Evolutionary conservation across 805 yeast genomes (phyloP).

Genomic region (Metschnikowia lochheadii): DNA sequence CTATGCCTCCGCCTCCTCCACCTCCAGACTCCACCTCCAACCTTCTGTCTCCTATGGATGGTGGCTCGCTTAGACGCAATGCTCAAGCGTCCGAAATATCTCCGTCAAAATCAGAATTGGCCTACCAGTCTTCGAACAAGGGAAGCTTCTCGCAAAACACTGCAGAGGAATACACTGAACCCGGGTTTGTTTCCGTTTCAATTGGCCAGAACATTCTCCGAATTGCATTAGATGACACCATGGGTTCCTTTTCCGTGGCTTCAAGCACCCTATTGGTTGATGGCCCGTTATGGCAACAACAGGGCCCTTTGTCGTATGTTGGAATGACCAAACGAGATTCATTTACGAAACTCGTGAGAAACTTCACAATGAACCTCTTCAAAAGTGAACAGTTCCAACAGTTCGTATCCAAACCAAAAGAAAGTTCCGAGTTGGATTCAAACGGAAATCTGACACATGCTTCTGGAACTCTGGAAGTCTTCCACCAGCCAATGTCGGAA

Average conservation of each 20-base stretch:
- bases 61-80: background rate
- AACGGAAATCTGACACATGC: background rate
- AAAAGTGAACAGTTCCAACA: constrained; percentile 32
- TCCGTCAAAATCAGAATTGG: constrained; percentile 1
- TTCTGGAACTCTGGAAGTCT: background rate
- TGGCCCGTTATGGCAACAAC: constrained; percentile 37
- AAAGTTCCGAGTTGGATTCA: background rate
- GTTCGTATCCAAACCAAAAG: constrained; percentile 21
- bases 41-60: background rate
- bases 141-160: background rate
- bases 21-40: constrained; percentile 1
- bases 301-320: constrained; percentile 37
- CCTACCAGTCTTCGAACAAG: constrained; percentile 3
- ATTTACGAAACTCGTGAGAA: constrained; percentile 34
- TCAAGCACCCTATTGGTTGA: constrained; percentile 33
- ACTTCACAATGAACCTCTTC: constrained; percentile 31
- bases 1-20: constrained; percentile 4
- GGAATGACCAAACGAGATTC: constrained; percentile 41
- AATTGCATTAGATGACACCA: constrained; percentile 31
- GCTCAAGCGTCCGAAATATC: background rate
- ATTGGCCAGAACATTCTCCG: constrained; percentile 34
- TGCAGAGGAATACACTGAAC: background rate
- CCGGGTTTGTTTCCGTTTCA: constrained; percentile 25
- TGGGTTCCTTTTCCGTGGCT: constrained; percentile 32
- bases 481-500: background rate